Conservation (phyloP, 176 grass and related monocot species). For the Raddia guianensis region DNA sequence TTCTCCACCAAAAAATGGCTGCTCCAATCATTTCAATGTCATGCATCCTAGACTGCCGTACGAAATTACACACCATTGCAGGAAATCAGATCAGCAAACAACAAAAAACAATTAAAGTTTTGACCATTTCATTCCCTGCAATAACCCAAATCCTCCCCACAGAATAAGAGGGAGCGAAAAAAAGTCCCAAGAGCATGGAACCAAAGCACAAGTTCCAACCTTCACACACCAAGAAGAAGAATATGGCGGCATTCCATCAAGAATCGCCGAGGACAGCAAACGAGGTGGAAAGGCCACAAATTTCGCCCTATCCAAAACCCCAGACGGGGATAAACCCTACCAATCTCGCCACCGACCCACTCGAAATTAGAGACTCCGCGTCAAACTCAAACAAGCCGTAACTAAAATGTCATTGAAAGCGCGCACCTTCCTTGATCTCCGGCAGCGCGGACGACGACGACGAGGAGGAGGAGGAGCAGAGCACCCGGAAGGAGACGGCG, state of each 20-base stretch:
- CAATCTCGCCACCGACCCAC: not conserved
- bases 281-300: not conserved
- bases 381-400: not conserved
- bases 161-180: not conserved
- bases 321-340: slow-evolving; percentile 20
- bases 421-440: slow-evolving; percentile 38
- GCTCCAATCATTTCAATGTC: not conserved
- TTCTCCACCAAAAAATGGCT: not conserved
- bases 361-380: not conserved
- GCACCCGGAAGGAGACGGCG: slow-evolving; percentile 54
- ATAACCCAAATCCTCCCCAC: not conserved
- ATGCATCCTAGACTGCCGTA: not conserved
- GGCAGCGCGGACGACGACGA: slow-evolving; percentile 19
- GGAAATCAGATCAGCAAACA: slow-evolving; percentile 8
- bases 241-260: not conserved
- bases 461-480: slow-evolving; percentile 49
- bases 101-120: not conserved
- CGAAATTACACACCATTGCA: not conserved
- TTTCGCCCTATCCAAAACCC: not conserved
- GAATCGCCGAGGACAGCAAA: not conserved
- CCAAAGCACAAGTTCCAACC: not conserved
- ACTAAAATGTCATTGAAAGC: slow-evolving; percentile 12
- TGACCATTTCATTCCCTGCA: not conserved
- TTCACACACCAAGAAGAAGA: not conserved
- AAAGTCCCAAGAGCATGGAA: not conserved